Evolutionary conservation across 805 yeast genomes (phyloP).

Genomic region (Wickerhamomyces kurtzmanii): DNA sequence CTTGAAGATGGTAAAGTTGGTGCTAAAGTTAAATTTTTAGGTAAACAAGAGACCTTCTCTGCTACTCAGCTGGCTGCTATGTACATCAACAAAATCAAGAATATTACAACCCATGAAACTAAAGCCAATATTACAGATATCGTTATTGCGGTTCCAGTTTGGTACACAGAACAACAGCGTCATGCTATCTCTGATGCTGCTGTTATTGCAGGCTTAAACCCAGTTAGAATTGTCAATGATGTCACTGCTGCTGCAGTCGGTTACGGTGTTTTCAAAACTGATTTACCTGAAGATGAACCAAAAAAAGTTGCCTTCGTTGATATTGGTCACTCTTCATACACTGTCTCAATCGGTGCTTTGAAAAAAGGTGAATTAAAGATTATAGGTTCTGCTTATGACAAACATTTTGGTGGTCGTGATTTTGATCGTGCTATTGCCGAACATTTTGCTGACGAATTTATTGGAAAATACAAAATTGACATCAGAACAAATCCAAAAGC

Average conservation of each 20-base stretch:
- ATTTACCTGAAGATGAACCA: constrained; percentile 89
- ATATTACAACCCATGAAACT: constrained; percentile 71
- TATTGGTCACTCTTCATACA: constrained; percentile 94
- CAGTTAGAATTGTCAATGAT: constrained; percentile 96
- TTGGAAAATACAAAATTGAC: constrained; percentile 87
- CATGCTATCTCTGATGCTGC: constrained; percentile 95
- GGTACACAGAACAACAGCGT: constrained; percentile 97
- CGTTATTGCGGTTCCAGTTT: constrained; percentile 89
- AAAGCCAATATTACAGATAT: constrained; percentile 73
- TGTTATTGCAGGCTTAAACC: constrained; percentile 92
- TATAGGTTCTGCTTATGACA: constrained; percentile 86
- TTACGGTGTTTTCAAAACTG: constrained; percentile 97
- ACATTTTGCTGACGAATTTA: constrained; percentile 90
- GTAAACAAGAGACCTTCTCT: constrained; percentile 69
- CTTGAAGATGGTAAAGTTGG: constrained; percentile 68
- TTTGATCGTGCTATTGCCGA: constrained; percentile 90
- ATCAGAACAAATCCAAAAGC: constrained; percentile 90
- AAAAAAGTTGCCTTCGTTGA: constrained; percentile 89
- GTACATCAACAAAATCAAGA: constrained; percentile 88
- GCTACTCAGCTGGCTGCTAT: constrained; percentile 89
- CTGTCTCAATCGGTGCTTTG: constrained; percentile 81
- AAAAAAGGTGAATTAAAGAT: constrained; percentile 95
- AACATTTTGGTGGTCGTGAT: constrained; percentile 98
- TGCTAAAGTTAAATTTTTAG: constrained; percentile 77
- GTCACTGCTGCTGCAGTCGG: constrained; percentile 98